A percentile compares a stretch with the other conserved stretches of the same genome.
Conservation (phyloP, 2,329 filamentous ascomycete genomes). For the Talaromyces sp. region DNA sequence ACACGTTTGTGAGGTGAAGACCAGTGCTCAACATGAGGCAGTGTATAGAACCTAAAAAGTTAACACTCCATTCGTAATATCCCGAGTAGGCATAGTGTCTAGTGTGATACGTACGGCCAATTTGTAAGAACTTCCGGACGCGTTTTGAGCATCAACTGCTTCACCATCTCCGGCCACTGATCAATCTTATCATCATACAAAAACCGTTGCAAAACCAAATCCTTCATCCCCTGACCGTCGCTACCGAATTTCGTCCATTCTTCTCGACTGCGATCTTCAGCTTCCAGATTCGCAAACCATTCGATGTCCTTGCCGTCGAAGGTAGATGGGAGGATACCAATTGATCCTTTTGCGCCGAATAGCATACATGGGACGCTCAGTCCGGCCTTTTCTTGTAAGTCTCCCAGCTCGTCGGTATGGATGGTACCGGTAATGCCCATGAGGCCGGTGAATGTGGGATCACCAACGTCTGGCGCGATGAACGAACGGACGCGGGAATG, state of each 20-base stretch:
- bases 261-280: not conserved
- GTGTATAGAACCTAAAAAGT: not conserved
- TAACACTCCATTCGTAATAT: no score
- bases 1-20: not conserved
- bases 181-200: not conserved
- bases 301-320: not conserved
- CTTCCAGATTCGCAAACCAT: not conserved
- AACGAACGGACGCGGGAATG: not conserved
- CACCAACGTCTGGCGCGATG: not conserved
- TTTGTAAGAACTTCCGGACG: not conserved
- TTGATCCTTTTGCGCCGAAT: not conserved
- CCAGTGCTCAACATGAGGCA: not conserved
- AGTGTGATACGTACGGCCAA: not conserved
- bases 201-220: not conserved
- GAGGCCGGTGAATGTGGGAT: not conserved
- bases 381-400: not conserved
- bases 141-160: not conserved
- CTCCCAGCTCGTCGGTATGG: not conserved
- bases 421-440: not conserved
- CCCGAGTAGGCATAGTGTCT: not conserved
- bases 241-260: not conserved
- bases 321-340: not conserved
- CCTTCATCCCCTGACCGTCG: not conserved
- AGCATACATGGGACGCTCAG: not conserved
- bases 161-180: not conserved